These are phyloP conservation scores for Sugiyamaella novakii DNA, from an alignment of 1,139 yeast species.

Conservation along the genomic window DNA sequence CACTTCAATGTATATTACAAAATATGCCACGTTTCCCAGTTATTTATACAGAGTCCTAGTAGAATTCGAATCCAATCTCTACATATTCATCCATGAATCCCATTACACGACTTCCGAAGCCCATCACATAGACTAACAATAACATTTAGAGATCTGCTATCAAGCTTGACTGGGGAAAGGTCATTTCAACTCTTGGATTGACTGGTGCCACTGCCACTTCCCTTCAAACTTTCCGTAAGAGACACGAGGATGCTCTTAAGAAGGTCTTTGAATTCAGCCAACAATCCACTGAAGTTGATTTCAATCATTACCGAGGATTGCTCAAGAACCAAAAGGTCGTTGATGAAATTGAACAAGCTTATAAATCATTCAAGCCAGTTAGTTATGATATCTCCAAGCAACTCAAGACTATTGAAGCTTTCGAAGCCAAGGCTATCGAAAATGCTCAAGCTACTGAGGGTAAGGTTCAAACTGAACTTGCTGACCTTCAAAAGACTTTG, in stretches of 20 bases:
- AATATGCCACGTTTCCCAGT: too few relatives aligned
- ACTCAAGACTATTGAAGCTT: slow-evolving; percentile 86
- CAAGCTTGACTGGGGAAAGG: slow-evolving; percentile 94
- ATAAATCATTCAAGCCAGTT: slow-evolving; percentile 75
- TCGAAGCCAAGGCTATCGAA: slow-evolving; percentile 93
- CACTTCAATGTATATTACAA: too few relatives aligned
- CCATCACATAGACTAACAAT: slow-evolving; percentile 7
- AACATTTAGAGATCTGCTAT: slow-evolving; percentile 55
- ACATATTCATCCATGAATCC: too few relatives aligned
- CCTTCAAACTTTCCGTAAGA: slow-evolving; percentile 90
- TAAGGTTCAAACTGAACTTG: slow-evolving; percentile 82
- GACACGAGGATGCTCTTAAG: slow-evolving; percentile 97
- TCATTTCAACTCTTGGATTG: slow-evolving; percentile 84
- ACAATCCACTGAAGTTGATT: slow-evolving; percentile 80
- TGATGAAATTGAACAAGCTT: slow-evolving; percentile 77
- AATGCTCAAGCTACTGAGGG: slow-evolving; percentile 93
- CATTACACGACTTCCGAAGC: too few relatives aligned
- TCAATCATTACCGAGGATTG: slow-evolving; percentile 71
- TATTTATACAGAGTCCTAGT: too few relatives aligned
- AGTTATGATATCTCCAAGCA: slow-evolving; percentile 87
- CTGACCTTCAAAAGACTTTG: slow-evolving; percentile 83
- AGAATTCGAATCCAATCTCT: too few relatives aligned
- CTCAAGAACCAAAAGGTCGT: slow-evolving; percentile 82
- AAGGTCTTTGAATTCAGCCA: slow-evolving; percentile 66
- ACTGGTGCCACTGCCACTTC: slow-evolving; percentile 91